Base-by-base conservation (phyloP, 345 rosid species). In the Acer campestre region DNA sequence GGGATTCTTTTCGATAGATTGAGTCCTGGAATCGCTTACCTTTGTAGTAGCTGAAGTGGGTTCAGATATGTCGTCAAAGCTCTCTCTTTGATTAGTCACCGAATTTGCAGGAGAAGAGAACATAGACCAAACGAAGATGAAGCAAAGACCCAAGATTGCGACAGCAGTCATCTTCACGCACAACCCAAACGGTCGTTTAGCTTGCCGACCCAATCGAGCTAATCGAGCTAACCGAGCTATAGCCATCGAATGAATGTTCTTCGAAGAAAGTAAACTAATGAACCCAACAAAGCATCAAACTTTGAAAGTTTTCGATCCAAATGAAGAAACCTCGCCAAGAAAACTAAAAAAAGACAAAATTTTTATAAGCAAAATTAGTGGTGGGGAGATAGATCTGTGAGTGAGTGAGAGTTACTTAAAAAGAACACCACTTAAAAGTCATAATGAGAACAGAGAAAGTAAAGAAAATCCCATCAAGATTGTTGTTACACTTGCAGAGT, bases 31-130 rank as follows among this genome's bases (percentile, higher is more conserved):
- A 78, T 22, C 49, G n/a, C 69, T 80, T 51, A 64, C 82, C 75
- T 66, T 83, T 23, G 89, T 59, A 49, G 78, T 73, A 18, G 90
- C 84, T 35, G 97, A 77, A 16, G 86, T 90, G 3, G 97, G 98
- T 79, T 92, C 94, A 73, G 89, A 84, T n/a, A 95, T 90, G 66
- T 95, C 99, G 31, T 91, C 97, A 71, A 95, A 95, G 88, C 93
- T 95, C 73, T 92, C 91, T 67, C 96, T 91, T 67, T 87, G 94
- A 79, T 75, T 84, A 77, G 89, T 86, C 2, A 88, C 83, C 38
- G 93, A 92, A 71, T 90, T 82, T 42, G 91, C 89, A 75, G 99
- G 80, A 73, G 90, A 83, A 62, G 93, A 89, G 69, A 90, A 89
- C 77, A 91, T 79, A 0, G 92, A 90, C 99, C 99, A 93, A 72